phyloP scores from a whole-genome alignment of 345 rosid genomes.

The thale cress (Arabidopsis thaliana) region TAIR10.1 NC_003070.9:21830001-21830500 shows the following conservation, averaged over 20 bases:
- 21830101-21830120: constrained; percentile 6
- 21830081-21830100: constrained; percentile 30
- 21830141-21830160: neutral
- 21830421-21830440: neutral
- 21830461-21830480: neutral
- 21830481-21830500: neutral
- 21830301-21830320: too few species aligned
- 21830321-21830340: too few species aligned
- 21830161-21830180: constrained; percentile 39
- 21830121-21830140: neutral
- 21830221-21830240: constrained; percentile 4
- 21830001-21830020: constrained; percentile 43
- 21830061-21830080: constrained; percentile 36
- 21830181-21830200: neutral
- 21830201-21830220: neutral
- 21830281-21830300: neutral
- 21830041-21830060: constrained; percentile 11
- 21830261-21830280: too few species aligned
- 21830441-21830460: neutral
- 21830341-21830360: too few species aligned
- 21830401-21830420: neutral
- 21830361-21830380: neutral
- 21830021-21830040: neutral
- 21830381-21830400: neutral
- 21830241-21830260: neutral